Conservation (phyloP, 306 rosid genomes). For the Delonix regia region DNA sequence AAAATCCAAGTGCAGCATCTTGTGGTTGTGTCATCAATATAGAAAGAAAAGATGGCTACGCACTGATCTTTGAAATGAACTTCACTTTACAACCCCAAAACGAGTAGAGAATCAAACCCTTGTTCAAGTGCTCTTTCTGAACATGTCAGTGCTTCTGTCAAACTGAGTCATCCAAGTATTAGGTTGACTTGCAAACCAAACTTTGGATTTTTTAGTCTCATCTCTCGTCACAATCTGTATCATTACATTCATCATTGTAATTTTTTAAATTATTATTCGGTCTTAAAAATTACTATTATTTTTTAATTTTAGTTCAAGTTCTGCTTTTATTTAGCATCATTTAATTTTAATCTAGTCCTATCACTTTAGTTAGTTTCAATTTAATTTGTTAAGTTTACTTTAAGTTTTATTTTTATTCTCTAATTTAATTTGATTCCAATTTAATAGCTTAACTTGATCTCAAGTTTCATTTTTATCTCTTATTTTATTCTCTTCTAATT, state of each 20-base stretch:
- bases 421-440: too few relatives aligned
- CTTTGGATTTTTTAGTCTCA: background rate
- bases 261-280: too few relatives aligned
- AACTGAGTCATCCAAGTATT: constrained; percentile 8
- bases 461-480: too few relatives aligned
- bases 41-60: background rate
- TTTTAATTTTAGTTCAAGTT: too few relatives aligned
- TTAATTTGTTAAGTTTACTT: too few relatives aligned
- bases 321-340: too few relatives aligned
- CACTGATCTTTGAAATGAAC: background rate
- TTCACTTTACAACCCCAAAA: constrained; percentile 26
- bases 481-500: too few relatives aligned
- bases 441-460: too few relatives aligned
- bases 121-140: constrained; percentile 17
- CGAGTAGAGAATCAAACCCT: constrained; percentile 34
- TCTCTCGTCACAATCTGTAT: background rate
- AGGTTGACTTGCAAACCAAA: constrained; percentile 21
- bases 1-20: background rate
- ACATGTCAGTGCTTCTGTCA: constrained; percentile 22
- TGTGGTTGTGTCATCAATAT: constrained; percentile 11
- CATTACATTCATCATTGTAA: background rate
- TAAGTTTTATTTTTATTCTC: too few relatives aligned
- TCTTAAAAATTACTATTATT: too few relatives aligned
- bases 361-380: too few relatives aligned
- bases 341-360: too few relatives aligned